Evolutionary conservation across 1,284 basidiomycete genomes (phyloP).

Genomic region (Leccinum griseonigrum): DNA sequence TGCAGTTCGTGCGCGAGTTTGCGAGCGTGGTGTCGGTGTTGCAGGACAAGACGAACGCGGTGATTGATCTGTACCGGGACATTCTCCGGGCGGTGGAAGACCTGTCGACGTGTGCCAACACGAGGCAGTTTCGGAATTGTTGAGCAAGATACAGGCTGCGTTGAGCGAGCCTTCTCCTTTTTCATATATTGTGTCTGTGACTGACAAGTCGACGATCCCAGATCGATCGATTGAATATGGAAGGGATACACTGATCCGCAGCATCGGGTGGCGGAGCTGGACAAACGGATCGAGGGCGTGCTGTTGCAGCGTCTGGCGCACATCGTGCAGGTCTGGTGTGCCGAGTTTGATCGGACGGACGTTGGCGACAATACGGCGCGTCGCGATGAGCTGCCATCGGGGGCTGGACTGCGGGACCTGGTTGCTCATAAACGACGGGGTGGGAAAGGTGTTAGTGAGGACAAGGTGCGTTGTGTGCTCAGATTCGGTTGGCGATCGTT

Average conservation of each 20-base stretch:
- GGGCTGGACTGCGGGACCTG: slow-evolving; percentile 42
- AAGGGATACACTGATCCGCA: slow-evolving; percentile 98
- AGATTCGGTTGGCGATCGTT: background rate
- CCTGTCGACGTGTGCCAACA: slow-evolving; percentile 84
- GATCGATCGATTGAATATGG: slow-evolving; percentile 93
- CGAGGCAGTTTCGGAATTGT: slow-evolving; percentile 49
- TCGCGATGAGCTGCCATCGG: slow-evolving; percentile 44
- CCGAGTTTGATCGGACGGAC: slow-evolving; percentile 75
- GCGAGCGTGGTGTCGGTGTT: slow-evolving; percentile 88
- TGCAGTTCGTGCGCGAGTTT: slow-evolving; percentile 32
- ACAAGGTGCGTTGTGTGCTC: slow-evolving; percentile 55
- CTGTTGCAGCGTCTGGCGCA: slow-evolving; percentile 76
- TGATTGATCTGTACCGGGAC: slow-evolving; percentile 54
- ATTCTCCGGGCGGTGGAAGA: slow-evolving; percentile 85
- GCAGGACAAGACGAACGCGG: slow-evolving; percentile 93
- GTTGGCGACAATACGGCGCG: slow-evolving; percentile 51
- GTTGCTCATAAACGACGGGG: slow-evolving; percentile 57
- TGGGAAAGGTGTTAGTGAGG: slow-evolving; percentile 68
- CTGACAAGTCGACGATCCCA: slow-evolving; percentile 28
- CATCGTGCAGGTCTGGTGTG: slow-evolving; percentile 86
- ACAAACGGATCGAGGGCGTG: slow-evolving; percentile 82
- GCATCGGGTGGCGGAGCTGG: slow-evolving; percentile 89
- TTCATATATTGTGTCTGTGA: background rate
- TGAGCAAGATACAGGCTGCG: slow-evolving; percentile 84
- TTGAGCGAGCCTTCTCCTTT: slow-evolving; percentile 40